phyloP scores from a whole-genome alignment of 1,284 basidiomycete genomes.

The Cutaneotrichosporon sp. region DNA sequence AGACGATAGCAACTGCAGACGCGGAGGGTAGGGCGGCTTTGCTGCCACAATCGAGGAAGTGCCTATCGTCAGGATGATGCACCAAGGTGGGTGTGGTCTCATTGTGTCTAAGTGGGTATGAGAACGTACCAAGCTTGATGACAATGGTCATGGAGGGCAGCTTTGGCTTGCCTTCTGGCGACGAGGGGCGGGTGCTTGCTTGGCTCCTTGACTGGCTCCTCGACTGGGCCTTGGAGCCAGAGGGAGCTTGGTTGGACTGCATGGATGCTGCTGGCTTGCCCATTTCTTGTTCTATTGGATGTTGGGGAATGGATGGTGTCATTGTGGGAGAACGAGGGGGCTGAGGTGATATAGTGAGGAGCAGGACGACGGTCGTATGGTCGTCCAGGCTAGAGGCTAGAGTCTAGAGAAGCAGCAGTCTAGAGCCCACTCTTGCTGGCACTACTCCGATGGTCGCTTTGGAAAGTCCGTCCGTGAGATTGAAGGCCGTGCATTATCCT shows the following conservation, averaged over 20 bases:
- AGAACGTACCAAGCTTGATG: slow-evolving; percentile 69
- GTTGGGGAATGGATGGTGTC: neutral
- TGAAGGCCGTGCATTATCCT: too few relatives aligned
- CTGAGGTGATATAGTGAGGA: too few relatives aligned
- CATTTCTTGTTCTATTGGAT: neutral
- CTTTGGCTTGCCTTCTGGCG: slow-evolving; percentile 5
- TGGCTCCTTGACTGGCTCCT: neutral
- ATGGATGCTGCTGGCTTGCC: neutral
- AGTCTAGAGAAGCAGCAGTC: too few relatives aligned
- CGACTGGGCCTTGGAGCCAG: neutral
- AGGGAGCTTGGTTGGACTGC: too few relatives aligned
- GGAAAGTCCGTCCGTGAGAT: too few relatives aligned
- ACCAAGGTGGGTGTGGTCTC: slow-evolving; percentile 3
- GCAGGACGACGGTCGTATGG: too few relatives aligned
- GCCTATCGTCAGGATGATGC: slow-evolving; percentile 52
- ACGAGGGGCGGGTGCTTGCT: neutral
- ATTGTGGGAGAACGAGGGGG: neutral
- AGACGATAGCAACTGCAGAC: slow-evolving; percentile 82
- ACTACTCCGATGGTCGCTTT: too few relatives aligned
- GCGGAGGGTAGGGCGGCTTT: slow-evolving; percentile 73
- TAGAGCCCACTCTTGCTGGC: too few relatives aligned
- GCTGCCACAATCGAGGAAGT: slow-evolving; percentile 93
- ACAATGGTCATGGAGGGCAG: slow-evolving; percentile 58
- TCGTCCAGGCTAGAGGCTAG: too few relatives aligned
- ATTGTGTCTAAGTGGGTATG: neutral